Conservation (phyloP, 805 yeast species). For the Metschnikowia gruessii region DNA sequence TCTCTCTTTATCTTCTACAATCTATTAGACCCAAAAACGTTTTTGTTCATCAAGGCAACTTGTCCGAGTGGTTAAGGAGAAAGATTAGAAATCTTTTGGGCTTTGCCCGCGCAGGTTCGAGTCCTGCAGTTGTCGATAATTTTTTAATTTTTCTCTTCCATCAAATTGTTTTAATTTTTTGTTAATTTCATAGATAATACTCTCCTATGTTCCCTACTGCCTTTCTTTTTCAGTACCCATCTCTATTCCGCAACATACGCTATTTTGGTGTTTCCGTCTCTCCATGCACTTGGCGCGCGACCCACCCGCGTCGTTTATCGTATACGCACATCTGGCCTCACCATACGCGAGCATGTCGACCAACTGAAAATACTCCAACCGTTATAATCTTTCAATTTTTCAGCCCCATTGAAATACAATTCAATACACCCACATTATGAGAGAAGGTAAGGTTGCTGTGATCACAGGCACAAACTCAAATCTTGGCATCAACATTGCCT, state of each 20-base stretch:
- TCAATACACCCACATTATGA: constrained; percentile 9
- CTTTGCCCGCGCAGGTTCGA: constrained; percentile 79
- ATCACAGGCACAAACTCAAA: constrained; percentile 52
- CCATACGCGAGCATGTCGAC: neutral
- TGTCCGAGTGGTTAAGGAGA: constrained; percentile 81
- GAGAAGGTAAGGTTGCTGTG: constrained; percentile 34
- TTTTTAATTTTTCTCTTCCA: neutral
- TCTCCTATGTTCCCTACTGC: too few relatives aligned
- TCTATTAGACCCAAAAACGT: too few relatives aligned
- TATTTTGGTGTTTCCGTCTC: neutral
- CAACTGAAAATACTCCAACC: neutral
- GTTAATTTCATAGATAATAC: too few relatives aligned
- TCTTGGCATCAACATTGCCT: constrained; percentile 83
- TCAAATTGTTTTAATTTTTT: neutral
- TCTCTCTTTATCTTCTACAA: too few relatives aligned
- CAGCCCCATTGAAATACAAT: too few relatives aligned
- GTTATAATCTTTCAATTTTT: too few relatives aligned
- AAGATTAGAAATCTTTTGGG: constrained; percentile 75
- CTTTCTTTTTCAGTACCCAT: neutral
- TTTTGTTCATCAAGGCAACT: constrained; percentile 35
- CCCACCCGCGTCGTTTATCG: constrained; percentile 6
- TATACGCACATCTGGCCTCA: constrained; percentile 1
- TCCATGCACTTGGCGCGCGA: constrained; percentile 3
- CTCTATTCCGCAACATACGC: neutral
- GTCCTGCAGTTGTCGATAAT: constrained; percentile 66